Evolutionary conservation across 345 rosid genomes (phyloP).

Genomic region (Barbarea vulgaris): DNA sequence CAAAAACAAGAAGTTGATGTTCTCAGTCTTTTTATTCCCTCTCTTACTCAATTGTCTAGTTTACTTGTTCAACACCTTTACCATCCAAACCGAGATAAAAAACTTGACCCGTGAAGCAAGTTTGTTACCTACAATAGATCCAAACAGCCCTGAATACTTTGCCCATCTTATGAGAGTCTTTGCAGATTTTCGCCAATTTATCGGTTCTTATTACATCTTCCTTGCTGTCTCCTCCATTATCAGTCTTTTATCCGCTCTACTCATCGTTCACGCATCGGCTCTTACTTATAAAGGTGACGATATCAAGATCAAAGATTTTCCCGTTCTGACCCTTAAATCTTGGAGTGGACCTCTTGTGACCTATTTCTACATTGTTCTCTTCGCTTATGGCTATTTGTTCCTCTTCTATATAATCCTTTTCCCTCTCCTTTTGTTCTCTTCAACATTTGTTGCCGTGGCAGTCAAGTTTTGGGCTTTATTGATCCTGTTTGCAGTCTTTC

Average conservation of each 20-base stretch:
- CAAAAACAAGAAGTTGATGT: conserved; percentile 50
- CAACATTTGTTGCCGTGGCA: background rate
- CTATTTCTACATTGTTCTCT: conserved; percentile 42
- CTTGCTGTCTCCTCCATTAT: background rate
- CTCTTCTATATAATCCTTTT: conserved; percentile 22
- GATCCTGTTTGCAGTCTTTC: conserved; percentile 31
- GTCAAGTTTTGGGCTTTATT: background rate
- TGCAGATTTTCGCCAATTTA: conserved; percentile 30
- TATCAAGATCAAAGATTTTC: conserved; percentile 35
- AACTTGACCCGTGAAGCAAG: conserved; percentile 31
- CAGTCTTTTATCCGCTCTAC: conserved; percentile 35
- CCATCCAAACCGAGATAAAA: conserved; percentile 38
- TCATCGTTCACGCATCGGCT: conserved; percentile 49
- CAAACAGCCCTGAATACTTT: conserved; percentile 34
- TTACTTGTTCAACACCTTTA: conserved; percentile 36
- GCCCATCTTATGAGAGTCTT: conserved; percentile 33
- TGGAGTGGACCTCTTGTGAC: conserved; percentile 52
- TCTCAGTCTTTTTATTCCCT: conserved; percentile 40
- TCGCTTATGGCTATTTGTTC: conserved; percentile 43
- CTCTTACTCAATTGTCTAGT: conserved; percentile 35
- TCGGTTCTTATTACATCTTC: conserved; percentile 34
- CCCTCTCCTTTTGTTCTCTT: conserved; percentile 26
- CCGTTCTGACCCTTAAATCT: conserved; percentile 34
- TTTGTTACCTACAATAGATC: conserved; percentile 34
- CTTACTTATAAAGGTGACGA: conserved; percentile 31